Conservation (phyloP, 1,139 yeast species). For the Meyerozyma carpophila region DNA sequence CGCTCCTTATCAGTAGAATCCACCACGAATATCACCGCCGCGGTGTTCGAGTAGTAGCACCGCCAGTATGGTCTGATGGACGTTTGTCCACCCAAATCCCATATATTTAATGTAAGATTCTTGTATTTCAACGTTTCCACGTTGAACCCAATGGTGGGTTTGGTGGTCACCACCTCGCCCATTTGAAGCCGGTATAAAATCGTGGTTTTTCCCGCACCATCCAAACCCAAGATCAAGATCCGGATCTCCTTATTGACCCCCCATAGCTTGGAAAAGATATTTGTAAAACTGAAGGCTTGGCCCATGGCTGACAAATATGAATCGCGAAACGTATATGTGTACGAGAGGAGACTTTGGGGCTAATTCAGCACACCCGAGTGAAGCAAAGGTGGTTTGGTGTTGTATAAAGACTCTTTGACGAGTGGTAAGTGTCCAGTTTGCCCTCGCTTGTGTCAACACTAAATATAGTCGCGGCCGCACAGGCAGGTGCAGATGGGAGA, state of each 20-base stretch:
- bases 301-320: slow-evolving; percentile 48
- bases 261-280: slow-evolving; percentile 83
- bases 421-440: neutral
- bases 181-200: slow-evolving; percentile 81
- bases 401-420: neutral
- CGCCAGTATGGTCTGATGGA: slow-evolving; percentile 97
- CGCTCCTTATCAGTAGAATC: slow-evolving; percentile 96
- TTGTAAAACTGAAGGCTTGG: slow-evolving; percentile 67
- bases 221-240: slow-evolving; percentile 85
- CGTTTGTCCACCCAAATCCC: slow-evolving; percentile 97
- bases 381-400: neutral
- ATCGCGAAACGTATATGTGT: neutral
- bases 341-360: neutral
- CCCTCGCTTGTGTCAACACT: neutral
- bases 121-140: slow-evolving; percentile 91
- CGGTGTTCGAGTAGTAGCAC: slow-evolving; percentile 92
- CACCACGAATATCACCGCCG: slow-evolving; percentile 93
- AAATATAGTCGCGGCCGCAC: neutral
- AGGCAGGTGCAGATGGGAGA: neutral
- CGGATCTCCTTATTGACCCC: slow-evolving; percentile 87
- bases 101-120: slow-evolving; percentile 78
- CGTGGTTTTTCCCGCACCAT: slow-evolving; percentile 98
- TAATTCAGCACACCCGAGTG: neutral
- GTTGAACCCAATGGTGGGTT: slow-evolving; percentile 83
- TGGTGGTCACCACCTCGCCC: slow-evolving; percentile 47